A percentile compares a stretch with the other conserved stretches of the same genome.
Conservation (phyloP, 805 yeast genomes). For the Teunomyces lycoperdinae region DNA sequence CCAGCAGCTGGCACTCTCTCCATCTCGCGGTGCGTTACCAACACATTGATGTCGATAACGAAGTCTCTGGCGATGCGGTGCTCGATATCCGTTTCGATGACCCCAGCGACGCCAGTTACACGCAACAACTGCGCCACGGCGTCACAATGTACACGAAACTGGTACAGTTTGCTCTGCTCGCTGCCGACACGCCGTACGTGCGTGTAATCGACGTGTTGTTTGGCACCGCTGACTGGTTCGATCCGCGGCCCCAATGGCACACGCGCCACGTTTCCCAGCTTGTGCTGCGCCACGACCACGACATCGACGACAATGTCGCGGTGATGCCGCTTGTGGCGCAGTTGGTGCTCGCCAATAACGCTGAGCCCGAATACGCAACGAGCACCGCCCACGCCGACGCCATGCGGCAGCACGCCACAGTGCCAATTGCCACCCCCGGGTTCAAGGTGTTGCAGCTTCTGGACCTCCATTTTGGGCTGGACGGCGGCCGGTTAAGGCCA, state of each 20-base stretch:
- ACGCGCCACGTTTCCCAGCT: not conserved
- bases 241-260: conserved; percentile 22
- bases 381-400: conserved; percentile 1
- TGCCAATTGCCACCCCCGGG: conserved; percentile 8
- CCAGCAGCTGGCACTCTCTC: conserved; percentile 4
- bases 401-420: not conserved
- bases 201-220: conserved; percentile 27
- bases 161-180: conserved; percentile 5
- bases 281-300: too few relatives aligned
- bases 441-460: conserved; percentile 37
- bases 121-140: not conserved
- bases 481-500: conserved; percentile 20
- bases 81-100: conserved; percentile 6
- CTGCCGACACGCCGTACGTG: conserved; percentile 10
- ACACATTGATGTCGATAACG: not conserved
- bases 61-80: conserved; percentile 2
- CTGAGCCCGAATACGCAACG: conserved; percentile 2
- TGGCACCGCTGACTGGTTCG: conserved; percentile 29
- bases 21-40: not conserved
- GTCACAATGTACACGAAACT: conserved; percentile 4
- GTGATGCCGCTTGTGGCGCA: conserved; percentile 1
- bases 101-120: not conserved
- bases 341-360: conserved; percentile 13
- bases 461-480: conserved; percentile 39
- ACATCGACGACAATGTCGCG: too few relatives aligned